Evolutionary conservation across 202 grass and related monocot species (phyloP), one percentile per base, ranked within the genome.

Genomic region (Bolboschoenoplectus hybrid): DNA sequence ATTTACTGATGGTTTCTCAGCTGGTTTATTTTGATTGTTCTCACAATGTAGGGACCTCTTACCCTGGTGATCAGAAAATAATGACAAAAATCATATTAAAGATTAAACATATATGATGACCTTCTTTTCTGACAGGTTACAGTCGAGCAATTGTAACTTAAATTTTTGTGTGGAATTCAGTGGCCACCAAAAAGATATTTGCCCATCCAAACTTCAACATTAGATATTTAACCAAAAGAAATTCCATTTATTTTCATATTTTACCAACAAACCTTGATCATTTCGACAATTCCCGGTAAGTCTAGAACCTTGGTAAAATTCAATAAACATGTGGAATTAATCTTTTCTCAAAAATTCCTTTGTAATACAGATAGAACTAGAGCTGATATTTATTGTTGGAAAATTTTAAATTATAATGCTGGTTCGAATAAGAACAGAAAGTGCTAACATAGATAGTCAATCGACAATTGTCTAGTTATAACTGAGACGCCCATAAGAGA

Each of bases 31-130:
- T 86, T 89, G 73, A 63, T 19, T n/a, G 58, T 8, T 17, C 57
- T 58, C 41, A 36, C 39, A 72, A 9, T 90, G 80, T 61, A 7
- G 57, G 78, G 56, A 84, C 39, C 89, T 87, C 64, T 86, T 98
- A 4, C 97, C 97, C 91, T 92, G n/a, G 56, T 80, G 14, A 91
- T 87, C 13, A 76, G 52, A 51, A 45, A 77, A 49, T 26, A 82
- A 61, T 3, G 9, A 56, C 63, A 60, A 77, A 51, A 67, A 56
- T 11, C 5, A 71, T 14, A 38, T 14, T 52, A 8, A 46, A 47
- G 11, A 47, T 72, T 80, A 62, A 43, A 63, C 0, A 81, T 60
- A 77, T 53, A 2, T 49, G 44, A 49, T 9, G 3, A 50, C 70
- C 67, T 0, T 6, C 10, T 56, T 9, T 41, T 58, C 6, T 69